Evolutionary conservation across 805 yeast genomes (phyloP).

Genomic region (Wickerhamiella lipophila): DNA sequence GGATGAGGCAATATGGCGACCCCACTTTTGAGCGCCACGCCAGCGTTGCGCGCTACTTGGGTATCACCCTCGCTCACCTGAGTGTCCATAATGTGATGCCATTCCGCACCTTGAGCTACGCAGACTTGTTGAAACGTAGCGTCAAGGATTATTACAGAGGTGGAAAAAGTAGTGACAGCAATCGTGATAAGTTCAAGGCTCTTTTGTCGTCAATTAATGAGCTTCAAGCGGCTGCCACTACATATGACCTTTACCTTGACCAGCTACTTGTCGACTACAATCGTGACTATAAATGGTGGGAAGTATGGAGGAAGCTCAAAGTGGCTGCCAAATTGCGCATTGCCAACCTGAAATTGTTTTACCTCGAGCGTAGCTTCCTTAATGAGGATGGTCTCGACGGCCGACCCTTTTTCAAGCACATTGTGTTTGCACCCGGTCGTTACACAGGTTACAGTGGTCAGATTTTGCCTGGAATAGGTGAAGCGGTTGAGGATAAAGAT

Average conservation of each 20-base stretch:
- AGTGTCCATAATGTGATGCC: constrained; percentile 37
- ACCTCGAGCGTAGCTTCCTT: constrained; percentile 37
- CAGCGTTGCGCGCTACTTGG: constrained; percentile 41
- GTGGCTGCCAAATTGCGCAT: constrained; percentile 20
- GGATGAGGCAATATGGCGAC: constrained; percentile 57
- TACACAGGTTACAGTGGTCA: constrained; percentile 52
- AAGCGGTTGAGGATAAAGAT: constrained; percentile 40
- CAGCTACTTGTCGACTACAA: constrained; percentile 40
- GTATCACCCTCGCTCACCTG: constrained; percentile 37
- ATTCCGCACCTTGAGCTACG: constrained; percentile 34
- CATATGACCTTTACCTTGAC: constrained; percentile 39
- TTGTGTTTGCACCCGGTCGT: constrained; percentile 46
- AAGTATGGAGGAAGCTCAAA: constrained; percentile 22
- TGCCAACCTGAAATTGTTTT: constrained; percentile 33
- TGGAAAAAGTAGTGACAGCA: not conserved
- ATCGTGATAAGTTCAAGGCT: constrained; percentile 7
- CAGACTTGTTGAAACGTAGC: constrained; percentile 30
- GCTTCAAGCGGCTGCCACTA: constrained; percentile 26
- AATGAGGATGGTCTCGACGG: constrained; percentile 37
- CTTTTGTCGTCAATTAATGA: constrained; percentile 18
- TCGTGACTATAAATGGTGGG: constrained; percentile 62
- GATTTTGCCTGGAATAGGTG: constrained; percentile 42
- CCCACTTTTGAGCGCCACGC: constrained; percentile 50
- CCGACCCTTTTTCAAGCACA: constrained; percentile 47
- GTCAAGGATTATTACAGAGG: constrained; percentile 28